These are phyloP conservation scores for Geranomyces variabilis DNA, from an alignment of 192 early-diverging fungal species.

Conservation along the genomic window DNA sequence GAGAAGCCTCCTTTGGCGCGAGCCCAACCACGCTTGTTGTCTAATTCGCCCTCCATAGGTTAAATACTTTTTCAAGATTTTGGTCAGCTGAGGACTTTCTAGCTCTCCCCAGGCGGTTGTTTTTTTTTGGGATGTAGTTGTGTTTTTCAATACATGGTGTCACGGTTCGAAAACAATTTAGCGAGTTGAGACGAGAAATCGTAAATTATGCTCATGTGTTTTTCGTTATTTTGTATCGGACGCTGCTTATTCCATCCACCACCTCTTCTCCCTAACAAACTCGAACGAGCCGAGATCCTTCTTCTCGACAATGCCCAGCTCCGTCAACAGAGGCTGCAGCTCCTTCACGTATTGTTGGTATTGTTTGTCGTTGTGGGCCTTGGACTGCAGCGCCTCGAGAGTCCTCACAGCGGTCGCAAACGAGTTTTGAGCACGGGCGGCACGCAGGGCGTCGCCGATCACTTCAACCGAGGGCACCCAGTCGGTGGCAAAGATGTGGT, in stretches of 20 bases:
- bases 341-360: constrained; percentile 90
- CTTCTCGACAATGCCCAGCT: constrained; percentile 88
- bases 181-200: no score
- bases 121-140: no score
- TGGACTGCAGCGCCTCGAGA: constrained; percentile 91
- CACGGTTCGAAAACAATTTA: no score
- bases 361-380: constrained; percentile 81
- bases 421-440: constrained; percentile 90
- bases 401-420: constrained; percentile 92
- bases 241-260: constrained; percentile 49
- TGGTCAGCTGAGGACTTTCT: constrained; percentile 15
- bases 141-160: no score
- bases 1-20: no score
- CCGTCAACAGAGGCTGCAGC: constrained; percentile 81
- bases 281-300: constrained; percentile 76
- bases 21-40: no score
- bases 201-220: no score
- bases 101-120: no score
- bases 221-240: not conserved
- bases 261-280: constrained; percentile 47
- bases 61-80: constrained; percentile 51
- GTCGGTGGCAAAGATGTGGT: constrained; percentile 97
- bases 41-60: constrained; percentile 25
- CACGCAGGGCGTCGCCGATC: constrained; percentile 85
- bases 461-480: constrained; percentile 90